Base-by-base conservation (phyloP, 768 basidiomycete genomes). In the Trametes maxima region DNA sequence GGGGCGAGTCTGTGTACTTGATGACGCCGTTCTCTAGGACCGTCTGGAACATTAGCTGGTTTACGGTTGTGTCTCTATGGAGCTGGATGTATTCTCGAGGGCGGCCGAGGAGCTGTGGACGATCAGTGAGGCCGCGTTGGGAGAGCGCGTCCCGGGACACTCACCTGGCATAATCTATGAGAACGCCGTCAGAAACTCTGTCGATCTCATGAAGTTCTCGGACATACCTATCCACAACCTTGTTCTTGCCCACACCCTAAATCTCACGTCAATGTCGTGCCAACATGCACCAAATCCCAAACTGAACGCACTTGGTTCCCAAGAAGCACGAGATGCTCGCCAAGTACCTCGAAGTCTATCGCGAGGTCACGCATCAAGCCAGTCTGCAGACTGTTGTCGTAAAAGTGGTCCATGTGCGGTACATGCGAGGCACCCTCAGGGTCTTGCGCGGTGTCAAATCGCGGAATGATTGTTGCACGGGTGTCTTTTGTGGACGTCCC, bases 11-110 rank as follows among this genome's bases (percentile, higher is more conserved):
- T 1, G 78, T 83, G 65, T 86, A 84, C 61, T 79, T 79, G 70
- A 89, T 78, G 10, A 83, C 69, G 37, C 87, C 86, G 37, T 76
- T 74, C 68, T 84, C 82, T 4, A 88, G 73, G 12, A 85, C 77
- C 2, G 86, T 88, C 8, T 83, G 84, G 71, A 86, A 87, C 85
- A 88, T 86, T 37, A 89, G 76, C 67, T 87, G 86, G 65, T 83
- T 86, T 61, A 87, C 86, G 0, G 87, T 89, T 2, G 86, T 86
- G 69, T 89, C 87, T 33, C 86, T 78, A 68, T 89, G 87, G 1
- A 89, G 78, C 63, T 89, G 87, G 42, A 87, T 82, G 64, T 89
- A 89, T 73, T 89, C 87, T 67, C 86, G 73, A 5, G 87, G 86
- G 16, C 86, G 77, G 28, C 80, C 75, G 16, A 89, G 74, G 17